Conservation (phyloP, 2,329 filamentous ascomycete species). For the Fusarium equiseti region DNA sequence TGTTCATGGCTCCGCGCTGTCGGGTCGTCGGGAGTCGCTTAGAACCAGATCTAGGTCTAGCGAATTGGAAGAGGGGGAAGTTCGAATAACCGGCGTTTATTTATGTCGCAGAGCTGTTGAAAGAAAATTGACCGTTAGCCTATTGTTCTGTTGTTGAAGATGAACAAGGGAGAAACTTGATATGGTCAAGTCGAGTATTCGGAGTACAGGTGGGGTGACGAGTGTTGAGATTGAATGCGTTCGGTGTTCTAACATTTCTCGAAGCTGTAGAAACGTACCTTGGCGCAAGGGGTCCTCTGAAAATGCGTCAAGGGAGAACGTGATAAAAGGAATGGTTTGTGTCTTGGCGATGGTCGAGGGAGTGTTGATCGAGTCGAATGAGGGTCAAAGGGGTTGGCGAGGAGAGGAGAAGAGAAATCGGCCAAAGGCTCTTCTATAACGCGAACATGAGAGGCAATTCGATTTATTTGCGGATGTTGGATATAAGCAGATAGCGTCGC, state of each 20-base stretch:
- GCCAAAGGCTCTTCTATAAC: slow-evolving; percentile 53
- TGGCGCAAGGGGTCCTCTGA: slow-evolving; percentile 27
- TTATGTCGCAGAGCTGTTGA: slow-evolving; percentile 13
- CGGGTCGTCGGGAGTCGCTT: slow-evolving; percentile 40
- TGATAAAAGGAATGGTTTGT: slow-evolving; percentile 16
- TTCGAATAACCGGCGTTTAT: slow-evolving; percentile 19
- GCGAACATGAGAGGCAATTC: slow-evolving; percentile 49
- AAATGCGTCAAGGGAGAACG: slow-evolving; percentile 30
- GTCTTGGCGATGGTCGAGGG: slow-evolving; percentile 31
- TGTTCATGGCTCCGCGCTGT: slow-evolving; percentile 50
- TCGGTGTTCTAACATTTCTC: slow-evolving; percentile 1
- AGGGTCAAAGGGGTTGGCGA: slow-evolving; percentile 24
- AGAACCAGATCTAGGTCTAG: slow-evolving; percentile 36
- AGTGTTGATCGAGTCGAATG: slow-evolving; percentile 29
- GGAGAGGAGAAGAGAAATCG: slow-evolving; percentile 35
- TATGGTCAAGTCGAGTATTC: slow-evolving; percentile 14
- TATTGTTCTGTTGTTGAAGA: not conserved
- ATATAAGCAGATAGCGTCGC: slow-evolving; percentile 29
- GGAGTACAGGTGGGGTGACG: slow-evolving; percentile 36
- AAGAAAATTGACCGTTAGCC: slow-evolving; percentile 21
- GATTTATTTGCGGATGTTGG: slow-evolving; percentile 5
- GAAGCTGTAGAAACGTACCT: slow-evolving; percentile 36
- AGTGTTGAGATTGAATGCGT: slow-evolving; percentile 14
- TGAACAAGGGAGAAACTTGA: slow-evolving; percentile 13
- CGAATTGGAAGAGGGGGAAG: slow-evolving; percentile 12